Conservation (phyloP, 2,329 filamentous ascomycete genomes). For the Aspergillus chevalieri region DNA sequence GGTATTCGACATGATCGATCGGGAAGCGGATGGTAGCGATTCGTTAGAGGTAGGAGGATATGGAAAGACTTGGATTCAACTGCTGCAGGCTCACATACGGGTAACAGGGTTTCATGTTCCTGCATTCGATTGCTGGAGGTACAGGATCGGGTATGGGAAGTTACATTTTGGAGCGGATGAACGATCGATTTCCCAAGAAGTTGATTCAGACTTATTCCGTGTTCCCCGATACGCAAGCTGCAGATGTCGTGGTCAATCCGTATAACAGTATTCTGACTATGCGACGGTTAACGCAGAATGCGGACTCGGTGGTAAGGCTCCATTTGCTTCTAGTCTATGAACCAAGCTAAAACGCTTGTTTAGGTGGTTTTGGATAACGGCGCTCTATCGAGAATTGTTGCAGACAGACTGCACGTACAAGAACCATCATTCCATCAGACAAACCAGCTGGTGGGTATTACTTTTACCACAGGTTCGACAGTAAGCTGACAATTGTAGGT, state of each 20-base stretch:
- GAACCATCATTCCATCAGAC: slow-evolving; percentile 96
- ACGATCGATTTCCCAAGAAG: slow-evolving; percentile 97
- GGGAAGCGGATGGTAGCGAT: slow-evolving; percentile 95
- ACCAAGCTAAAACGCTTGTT: slow-evolving; percentile 17
- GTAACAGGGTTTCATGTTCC: slow-evolving; percentile 83
- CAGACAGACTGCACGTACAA: slow-evolving; percentile 88
- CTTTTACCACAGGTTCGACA: slow-evolving; percentile 5
- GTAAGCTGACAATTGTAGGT: slow-evolving; percentile 44
- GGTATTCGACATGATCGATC: slow-evolving; percentile 98
- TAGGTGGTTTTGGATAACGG: slow-evolving; percentile 89
- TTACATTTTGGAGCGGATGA: slow-evolving; percentile 88
- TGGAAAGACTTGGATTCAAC: neutral
- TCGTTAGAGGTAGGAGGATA: slow-evolving; percentile 66
- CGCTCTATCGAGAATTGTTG: slow-evolving; percentile 85
- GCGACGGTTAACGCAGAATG: slow-evolving; percentile 86
- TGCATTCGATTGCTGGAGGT: slow-evolving; percentile 95
- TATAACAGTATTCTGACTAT: slow-evolving; percentile 96
- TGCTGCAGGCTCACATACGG: slow-evolving; percentile 2
- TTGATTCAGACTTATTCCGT: slow-evolving; percentile 99
- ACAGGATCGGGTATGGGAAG: slow-evolving; percentile 95
- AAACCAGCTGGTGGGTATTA: slow-evolving; percentile 69
- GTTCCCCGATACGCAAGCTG: slow-evolving; percentile 86
- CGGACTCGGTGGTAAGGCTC: slow-evolving; percentile 73
- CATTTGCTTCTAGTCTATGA: neutral
- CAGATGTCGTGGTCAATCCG: slow-evolving; percentile 92